Evolutionary conservation across 148 eudicot genomes (phyloP).

Genomic region (Heliamphora exappendiculata): DNA sequence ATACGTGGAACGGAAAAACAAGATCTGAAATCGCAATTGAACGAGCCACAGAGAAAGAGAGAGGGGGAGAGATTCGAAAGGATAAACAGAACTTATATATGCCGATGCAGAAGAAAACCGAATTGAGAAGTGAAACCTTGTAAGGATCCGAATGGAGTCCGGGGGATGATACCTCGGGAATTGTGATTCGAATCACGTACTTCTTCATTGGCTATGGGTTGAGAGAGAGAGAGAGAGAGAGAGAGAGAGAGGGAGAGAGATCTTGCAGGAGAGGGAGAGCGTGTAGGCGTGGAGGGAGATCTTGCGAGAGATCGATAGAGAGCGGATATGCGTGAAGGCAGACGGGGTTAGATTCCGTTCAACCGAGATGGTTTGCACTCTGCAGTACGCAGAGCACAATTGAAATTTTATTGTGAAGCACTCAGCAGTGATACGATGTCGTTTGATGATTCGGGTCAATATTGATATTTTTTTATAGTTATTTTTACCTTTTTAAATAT

Average conservation of each 20-base stretch:
- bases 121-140: background rate
- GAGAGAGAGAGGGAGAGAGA: background rate
- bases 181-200: background rate
- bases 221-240: background rate
- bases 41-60: background rate
- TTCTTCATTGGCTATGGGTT: too few species aligned
- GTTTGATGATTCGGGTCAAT: too few species aligned
- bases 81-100: too few species aligned
- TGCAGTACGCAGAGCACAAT: too few species aligned
- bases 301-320: background rate
- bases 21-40: constrained; percentile 4
- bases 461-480: too few species aligned
- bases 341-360: too few species aligned
- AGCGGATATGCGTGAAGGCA: too few species aligned
- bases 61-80: too few species aligned
- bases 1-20: background rate
- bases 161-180: background rate
- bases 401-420: too few species aligned
- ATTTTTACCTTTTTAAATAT: too few species aligned
- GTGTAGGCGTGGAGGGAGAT: background rate
- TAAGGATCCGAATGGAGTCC: background rate
- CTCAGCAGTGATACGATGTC: too few species aligned
- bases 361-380: too few species aligned
- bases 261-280: background rate
- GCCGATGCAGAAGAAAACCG: background rate